Evolutionary conservation across 371 early-diverging fungal genomes (phyloP).

Genomic region (Nosema muscidifuracis): DNA sequence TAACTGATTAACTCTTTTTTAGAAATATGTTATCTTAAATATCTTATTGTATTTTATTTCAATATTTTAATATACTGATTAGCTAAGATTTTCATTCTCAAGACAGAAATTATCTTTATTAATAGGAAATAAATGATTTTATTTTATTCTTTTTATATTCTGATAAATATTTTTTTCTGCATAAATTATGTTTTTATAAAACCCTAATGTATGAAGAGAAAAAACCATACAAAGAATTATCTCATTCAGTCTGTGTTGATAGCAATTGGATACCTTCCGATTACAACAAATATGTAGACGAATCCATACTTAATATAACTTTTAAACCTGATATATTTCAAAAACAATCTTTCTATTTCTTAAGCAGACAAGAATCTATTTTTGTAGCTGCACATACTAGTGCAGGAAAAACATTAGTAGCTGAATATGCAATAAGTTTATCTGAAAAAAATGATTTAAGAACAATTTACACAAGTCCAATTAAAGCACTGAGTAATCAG

Average conservation of each 20-base stretch:
- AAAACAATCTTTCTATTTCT: slow-evolving; percentile 86
- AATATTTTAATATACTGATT: no score
- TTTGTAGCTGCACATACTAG: slow-evolving; percentile 99
- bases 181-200: background rate
- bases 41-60: no score
- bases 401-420: slow-evolving; percentile 97
- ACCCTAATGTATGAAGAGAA: slow-evolving; percentile 7
- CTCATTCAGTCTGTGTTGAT: slow-evolving; percentile 3
- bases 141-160: no score
- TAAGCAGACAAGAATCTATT: slow-evolving; percentile 82
- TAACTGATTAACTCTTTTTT: no score
- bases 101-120: no score
- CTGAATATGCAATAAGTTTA: slow-evolving; percentile 91
- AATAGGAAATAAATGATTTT: no score
- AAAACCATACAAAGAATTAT: background rate
- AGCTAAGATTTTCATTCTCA: no score
- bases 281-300: slow-evolving; percentile 31
- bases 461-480: slow-evolving; percentile 95
- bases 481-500: slow-evolving; percentile 96
- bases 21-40: no score
- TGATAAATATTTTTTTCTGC: background rate
- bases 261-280: slow-evolving; percentile 40
- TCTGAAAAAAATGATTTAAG: slow-evolving; percentile 65
- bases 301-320: slow-evolving; percentile 39
- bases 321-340: slow-evolving; percentile 97